These are phyloP conservation scores for Naumovozyma castellii DNA, from an alignment of 805 yeast species.

Conservation along the genomic window DNA sequence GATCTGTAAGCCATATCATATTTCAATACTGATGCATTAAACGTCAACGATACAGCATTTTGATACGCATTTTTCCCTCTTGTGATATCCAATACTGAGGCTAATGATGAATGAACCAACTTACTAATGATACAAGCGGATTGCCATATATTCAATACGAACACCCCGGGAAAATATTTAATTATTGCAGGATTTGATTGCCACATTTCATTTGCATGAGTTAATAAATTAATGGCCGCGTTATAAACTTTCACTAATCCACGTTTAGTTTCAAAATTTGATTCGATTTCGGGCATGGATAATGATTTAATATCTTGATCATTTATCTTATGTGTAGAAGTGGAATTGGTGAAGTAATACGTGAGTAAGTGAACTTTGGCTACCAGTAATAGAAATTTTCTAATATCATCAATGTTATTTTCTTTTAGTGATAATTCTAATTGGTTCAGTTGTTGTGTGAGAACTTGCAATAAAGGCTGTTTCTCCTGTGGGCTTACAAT, in stretches of 20 bases:
- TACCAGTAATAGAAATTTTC: constrained; percentile 59
- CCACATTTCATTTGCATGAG: constrained; percentile 57
- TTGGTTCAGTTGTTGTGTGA: constrained; percentile 66
- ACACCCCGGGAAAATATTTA: constrained; percentile 73
- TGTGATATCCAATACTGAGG: constrained; percentile 54
- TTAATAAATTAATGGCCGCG: constrained; percentile 62
- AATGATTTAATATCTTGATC: constrained; percentile 4
- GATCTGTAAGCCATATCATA: constrained; percentile 91
- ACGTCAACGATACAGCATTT: constrained; percentile 56
- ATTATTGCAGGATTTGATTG: constrained; percentile 52
- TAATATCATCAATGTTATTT: constrained; percentile 50
- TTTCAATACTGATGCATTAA: constrained; percentile 74
- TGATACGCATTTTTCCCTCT: constrained; percentile 64
- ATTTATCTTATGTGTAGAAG: constrained; percentile 4
- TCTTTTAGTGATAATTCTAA: constrained; percentile 46
- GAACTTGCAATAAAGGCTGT: constrained; percentile 60
- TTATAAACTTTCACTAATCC: constrained; percentile 74
- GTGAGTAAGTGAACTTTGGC: constrained; percentile 77
- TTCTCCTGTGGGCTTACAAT: constrained; percentile 60
- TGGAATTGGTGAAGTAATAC: constrained; percentile 62
- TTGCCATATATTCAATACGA: constrained; percentile 82
- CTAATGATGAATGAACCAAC: constrained; percentile 65
- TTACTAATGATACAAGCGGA: constrained; percentile 78
- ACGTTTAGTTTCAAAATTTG: constrained; percentile 49
- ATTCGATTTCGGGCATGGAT: constrained; percentile 16